Evolutionary conservation across 768 basidiomycete genomes (phyloP).

Genomic region (Boletus rubropictus): DNA sequence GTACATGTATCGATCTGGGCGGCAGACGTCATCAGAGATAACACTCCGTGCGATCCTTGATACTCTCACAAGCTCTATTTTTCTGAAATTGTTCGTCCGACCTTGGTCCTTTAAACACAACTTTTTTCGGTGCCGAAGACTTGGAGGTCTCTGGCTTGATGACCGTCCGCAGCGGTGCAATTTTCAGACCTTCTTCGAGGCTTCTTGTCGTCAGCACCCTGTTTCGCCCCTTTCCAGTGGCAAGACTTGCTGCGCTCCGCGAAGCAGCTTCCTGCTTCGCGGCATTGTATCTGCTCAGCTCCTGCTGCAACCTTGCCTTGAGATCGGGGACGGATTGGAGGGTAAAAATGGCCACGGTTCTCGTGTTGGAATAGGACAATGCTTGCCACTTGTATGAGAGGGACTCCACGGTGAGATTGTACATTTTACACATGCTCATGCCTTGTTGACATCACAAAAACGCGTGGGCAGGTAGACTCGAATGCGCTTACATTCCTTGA

Average conservation of each 20-base stretch:
- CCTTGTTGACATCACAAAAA: conserved; percentile 36
- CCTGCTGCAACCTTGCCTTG: conserved; percentile 41
- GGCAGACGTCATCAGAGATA: neutral
- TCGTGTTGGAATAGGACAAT: conserved; percentile 27
- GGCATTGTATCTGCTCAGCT: conserved; percentile 21
- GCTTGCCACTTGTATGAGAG: conserved; percentile 72
- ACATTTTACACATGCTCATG: conserved; percentile 57
- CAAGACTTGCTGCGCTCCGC: conserved; percentile 14
- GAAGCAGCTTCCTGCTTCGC: conserved; percentile 31
- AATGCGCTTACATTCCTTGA: conserved; percentile 46
- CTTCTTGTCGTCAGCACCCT: neutral
- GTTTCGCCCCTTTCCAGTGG: conserved; percentile 13
- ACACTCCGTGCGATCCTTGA: neutral
- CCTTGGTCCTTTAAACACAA: conserved; percentile 29
- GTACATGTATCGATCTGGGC: conserved; percentile 85
- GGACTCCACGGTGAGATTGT: conserved; percentile 45
- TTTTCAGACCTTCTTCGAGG: conserved; percentile 17
- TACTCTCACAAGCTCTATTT: conserved; percentile 51
- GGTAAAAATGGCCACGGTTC: conserved; percentile 42
- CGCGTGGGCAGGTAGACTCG: conserved; percentile 9
- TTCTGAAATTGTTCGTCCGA: conserved; percentile 31
- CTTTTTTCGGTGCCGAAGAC: conserved; percentile 24
- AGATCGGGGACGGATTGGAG: conserved; percentile 41
- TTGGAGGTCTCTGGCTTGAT: conserved; percentile 17
- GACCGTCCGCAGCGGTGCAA: conserved; percentile 4